These are phyloP conservation scores for Peniophora sp. DNA, from an alignment of 1,284 basidiomycete species.

Conservation along the genomic window DNA sequence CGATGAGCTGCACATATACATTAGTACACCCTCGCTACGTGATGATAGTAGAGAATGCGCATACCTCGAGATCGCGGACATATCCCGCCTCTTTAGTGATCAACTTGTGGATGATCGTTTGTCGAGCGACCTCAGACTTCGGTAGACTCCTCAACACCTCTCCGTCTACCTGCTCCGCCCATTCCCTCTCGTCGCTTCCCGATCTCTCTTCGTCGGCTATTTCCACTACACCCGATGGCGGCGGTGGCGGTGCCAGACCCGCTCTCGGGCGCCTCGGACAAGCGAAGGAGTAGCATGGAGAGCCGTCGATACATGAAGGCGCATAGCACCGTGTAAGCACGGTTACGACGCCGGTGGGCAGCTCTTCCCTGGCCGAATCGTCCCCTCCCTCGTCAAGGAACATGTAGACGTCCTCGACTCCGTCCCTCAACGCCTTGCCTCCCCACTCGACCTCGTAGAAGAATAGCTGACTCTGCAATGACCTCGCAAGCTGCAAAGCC, in stretches of 20 bases:
- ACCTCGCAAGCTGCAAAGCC: conserved; percentile 81
- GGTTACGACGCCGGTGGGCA: conserved; percentile 81
- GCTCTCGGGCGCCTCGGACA: conserved; percentile 42
- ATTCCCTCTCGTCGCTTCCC: conserved; percentile 48
- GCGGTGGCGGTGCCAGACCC: no score
- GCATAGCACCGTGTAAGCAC: conserved; percentile 80
- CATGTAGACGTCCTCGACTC: conserved; percentile 93
- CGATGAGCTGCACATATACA: conserved; percentile 40
- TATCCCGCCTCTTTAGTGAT: conserved; percentile 90
- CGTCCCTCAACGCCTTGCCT: conserved; percentile 75
- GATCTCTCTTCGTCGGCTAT: no score
- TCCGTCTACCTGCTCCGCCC: conserved; percentile 66
- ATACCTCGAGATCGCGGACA: conserved; percentile 70
- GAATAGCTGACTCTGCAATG: conserved; percentile 87
- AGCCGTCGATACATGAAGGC: conserved; percentile 69
- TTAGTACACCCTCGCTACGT: no score
- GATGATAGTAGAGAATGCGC: no score
- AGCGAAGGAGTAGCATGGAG: conserved; percentile 62
- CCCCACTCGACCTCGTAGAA: conserved; percentile 99
- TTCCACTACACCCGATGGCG: no score
- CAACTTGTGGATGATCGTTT: conserved; percentile 89
- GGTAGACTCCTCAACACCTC: conserved; percentile 64
- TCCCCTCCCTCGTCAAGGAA: conserved; percentile 82
- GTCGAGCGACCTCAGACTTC: conserved; percentile 75
- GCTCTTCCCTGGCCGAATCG: conserved; percentile 61